Evolutionary conservation across 805 yeast species (phyloP).

Genomic region (Pichia californica): DNA sequence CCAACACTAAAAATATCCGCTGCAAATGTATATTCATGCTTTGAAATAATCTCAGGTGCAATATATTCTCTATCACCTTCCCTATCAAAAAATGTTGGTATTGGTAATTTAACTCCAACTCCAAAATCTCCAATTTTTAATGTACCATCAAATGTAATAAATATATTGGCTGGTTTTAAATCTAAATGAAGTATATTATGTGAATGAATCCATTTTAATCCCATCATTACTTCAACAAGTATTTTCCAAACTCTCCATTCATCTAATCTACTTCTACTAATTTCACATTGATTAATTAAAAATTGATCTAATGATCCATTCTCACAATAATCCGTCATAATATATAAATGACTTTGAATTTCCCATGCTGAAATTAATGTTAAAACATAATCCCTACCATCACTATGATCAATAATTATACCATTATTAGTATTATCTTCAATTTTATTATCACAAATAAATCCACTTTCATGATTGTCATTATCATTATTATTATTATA

Average conservation of each 20-base stretch:
- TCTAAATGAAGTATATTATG: slow-evolving; percentile 79
- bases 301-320: slow-evolving; percentile 82
- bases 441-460: not conserved
- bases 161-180: slow-evolving; percentile 90
- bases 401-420: slow-evolving; percentile 8
- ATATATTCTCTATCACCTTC: slow-evolving; percentile 98
- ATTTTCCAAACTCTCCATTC: slow-evolving; percentile 99
- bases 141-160: slow-evolving; percentile 90
- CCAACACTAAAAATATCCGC: slow-evolving; percentile 97
- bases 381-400: slow-evolving; percentile 58
- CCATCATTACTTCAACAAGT: slow-evolving; percentile 72
- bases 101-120: slow-evolving; percentile 78
- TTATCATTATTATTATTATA: not conserved
- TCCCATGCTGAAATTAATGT: slow-evolving; percentile 86
- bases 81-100: slow-evolving; percentile 67
- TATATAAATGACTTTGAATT: slow-evolving; percentile 63
- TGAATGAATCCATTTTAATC: slow-evolving; percentile 73
- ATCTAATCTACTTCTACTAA: slow-evolving; percentile 70
- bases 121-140: slow-evolving; percentile 97
- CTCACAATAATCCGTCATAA: slow-evolving; percentile 93
- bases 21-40: slow-evolving; percentile 76
- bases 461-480: not conserved
- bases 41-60: slow-evolving; percentile 90
- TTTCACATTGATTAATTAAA: slow-evolving; percentile 63
- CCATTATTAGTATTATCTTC: not conserved